Conservation (phyloP, 768 basidiomycete species). For the Lepiota venenata region DNA sequence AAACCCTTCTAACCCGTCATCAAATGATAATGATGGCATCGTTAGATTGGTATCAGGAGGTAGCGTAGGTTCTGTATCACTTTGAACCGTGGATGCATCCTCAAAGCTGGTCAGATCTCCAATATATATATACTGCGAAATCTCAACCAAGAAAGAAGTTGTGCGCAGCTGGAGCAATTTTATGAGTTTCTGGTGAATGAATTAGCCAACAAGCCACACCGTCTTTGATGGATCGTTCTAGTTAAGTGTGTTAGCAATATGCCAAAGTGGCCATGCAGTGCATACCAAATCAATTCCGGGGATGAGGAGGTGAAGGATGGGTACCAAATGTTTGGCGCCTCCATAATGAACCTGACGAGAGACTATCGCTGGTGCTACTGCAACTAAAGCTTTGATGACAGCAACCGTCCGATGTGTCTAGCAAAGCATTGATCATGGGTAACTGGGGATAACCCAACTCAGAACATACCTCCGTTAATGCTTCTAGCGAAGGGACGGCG, state of each 20-base stretch:
- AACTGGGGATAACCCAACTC: neutral
- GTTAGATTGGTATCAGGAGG: constrained; percentile 23
- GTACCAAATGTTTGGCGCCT: constrained; percentile 78
- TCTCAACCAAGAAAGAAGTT: constrained; percentile 69
- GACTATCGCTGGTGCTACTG: constrained; percentile 78
- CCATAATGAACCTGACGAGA: constrained; percentile 75
- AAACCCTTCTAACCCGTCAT: constrained; percentile 32
- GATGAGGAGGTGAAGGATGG: constrained; percentile 75
- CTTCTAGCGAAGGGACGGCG: constrained; percentile 83
- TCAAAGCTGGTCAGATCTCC: constrained; percentile 51
- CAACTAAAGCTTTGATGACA: constrained; percentile 81
- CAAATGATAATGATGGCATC: constrained; percentile 35
- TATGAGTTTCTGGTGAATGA: neutral
- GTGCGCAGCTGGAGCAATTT: constrained; percentile 55
- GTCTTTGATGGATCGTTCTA: constrained; percentile 82
- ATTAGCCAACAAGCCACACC: constrained; percentile 32
- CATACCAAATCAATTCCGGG: constrained; percentile 85
- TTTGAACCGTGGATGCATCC: constrained; percentile 21
- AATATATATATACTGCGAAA: constrained; percentile 73
- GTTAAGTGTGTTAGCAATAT: constrained; percentile 6
- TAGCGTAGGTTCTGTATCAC: constrained; percentile 32
- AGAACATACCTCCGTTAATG: constrained; percentile 69
- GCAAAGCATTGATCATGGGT: constrained; percentile 7
- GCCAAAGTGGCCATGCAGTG: constrained; percentile 6
- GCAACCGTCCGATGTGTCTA: constrained; percentile 84